Evolutionary conservation across 257 asterid species (phyloP).

Genomic region (Solanum virginianum): DNA sequence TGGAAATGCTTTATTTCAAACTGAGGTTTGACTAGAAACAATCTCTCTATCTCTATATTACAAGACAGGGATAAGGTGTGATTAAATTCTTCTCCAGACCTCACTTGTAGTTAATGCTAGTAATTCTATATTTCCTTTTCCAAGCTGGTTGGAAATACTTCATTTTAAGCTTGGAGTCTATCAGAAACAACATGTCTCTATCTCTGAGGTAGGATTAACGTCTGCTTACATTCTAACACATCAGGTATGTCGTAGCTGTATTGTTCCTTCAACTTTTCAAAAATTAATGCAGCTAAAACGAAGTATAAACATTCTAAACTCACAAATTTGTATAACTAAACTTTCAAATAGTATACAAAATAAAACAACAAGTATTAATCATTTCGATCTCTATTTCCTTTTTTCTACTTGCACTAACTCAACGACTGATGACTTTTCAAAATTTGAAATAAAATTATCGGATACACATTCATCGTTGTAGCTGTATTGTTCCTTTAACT

Average conservation of each 20-base stretch:
- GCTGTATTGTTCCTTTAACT: not conserved
- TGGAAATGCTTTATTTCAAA: not conserved
- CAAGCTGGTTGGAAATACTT: not conserved
- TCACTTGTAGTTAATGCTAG: not conserved
- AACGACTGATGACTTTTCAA: not conserved
- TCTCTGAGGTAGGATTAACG: not conserved
- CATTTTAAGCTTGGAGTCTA: not conserved
- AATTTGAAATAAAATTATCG: not conserved
- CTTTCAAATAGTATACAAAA: not conserved
- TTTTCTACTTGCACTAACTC: not conserved
- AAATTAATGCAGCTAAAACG: not conserved
- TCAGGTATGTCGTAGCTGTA: not conserved
- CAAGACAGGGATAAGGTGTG: not conserved
- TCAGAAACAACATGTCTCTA: not conserved
- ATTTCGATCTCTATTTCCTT: not conserved
- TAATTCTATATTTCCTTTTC: not conserved
- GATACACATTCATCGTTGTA: not conserved
- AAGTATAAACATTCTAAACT: not conserved
- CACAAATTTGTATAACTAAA: not conserved
- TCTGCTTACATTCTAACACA: no score
- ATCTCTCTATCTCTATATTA: not conserved
- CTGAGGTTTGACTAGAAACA: not conserved
- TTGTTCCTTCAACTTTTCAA: not conserved
- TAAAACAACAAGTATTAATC: not conserved
- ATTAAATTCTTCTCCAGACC: no score